Conservation (phyloP, 78 protist species). For the Isochrysis galbana region DNA sequence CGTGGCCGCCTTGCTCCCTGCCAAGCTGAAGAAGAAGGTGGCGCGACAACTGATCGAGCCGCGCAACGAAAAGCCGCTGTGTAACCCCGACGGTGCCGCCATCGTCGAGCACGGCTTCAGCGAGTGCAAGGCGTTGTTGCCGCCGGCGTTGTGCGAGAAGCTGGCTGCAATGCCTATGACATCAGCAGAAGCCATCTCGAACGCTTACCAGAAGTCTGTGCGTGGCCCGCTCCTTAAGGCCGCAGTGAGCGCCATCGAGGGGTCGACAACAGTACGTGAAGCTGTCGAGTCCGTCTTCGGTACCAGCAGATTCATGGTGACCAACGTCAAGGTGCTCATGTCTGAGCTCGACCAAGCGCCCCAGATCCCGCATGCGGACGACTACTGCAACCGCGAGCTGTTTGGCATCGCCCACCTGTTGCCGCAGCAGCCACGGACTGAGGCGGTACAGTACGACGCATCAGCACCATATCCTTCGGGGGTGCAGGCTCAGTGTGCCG, state of each 20-base stretch:
- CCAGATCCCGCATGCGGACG: conserved; percentile 20
- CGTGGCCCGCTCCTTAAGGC: neutral
- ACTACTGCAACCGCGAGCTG: conserved; percentile 4
- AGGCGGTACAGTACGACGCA: neutral
- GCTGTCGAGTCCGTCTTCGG: neutral
- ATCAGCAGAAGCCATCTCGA: neutral
- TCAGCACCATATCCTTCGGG: neutral
- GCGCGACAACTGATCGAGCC: neutral
- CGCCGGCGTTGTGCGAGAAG: neutral
- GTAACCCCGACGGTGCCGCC: neutral
- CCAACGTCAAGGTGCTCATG: neutral
- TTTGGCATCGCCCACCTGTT: neutral
- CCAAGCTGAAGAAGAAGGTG: neutral
- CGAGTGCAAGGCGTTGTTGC: neutral
- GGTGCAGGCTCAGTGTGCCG: neutral
- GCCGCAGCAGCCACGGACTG: neutral
- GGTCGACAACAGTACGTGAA: neutral
- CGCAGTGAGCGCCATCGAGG: neutral
- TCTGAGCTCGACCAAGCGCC: neutral
- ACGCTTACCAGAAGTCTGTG: neutral
- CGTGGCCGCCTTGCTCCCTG: neutral
- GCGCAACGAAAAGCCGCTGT: neutral
- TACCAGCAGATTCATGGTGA: neutral
- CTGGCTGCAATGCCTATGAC: neutral
- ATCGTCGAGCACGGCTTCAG: neutral